Base-by-base conservation (phyloP, 2,329 filamentous ascomycete genomes). In the Arthrobotrys sinensis region DNA sequence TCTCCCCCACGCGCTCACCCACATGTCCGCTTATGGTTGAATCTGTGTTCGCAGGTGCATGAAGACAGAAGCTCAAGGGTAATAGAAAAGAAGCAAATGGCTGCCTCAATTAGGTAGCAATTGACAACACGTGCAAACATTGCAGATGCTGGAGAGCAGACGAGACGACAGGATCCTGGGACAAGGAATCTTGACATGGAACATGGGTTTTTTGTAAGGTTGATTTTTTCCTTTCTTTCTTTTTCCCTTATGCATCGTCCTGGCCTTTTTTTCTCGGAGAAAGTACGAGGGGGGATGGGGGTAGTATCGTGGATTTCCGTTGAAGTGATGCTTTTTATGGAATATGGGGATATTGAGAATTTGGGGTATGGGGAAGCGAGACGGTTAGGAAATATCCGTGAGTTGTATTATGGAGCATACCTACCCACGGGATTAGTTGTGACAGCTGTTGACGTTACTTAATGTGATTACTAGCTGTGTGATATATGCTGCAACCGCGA, bases 81-180 rank as follows among this genome's bases (percentile, higher is more conserved):
- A 64, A 45, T 55, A 43, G 40, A 19, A 28, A 65, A 45, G 46
- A 76, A 66, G 52, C 21, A 40, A 57, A 68, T 63, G 32, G 16
- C 48, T 67, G 57, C 43, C 72, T 69, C 72, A 32, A 76, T 69
- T 70, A 52, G 65, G 72, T 69, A 70, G 72, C 72, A 70, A 65
- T 57, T 64, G 57, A 76, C 72, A 76, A 65, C 65, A 65, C 55
- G 55, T 64, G 72, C 72, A 76, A 76, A 76, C 72, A 28, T 14
- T 69, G 72, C 71, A 76, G 64, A 14, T 76, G 16, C 46, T 55
- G 8, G 40, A 55, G 52, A 64, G 19, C 34, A 53, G 43, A 40
- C 34, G 52, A 62, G 50, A 66, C 52, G 38, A 62, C 16, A 62
- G 32, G 60, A 65, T 60, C 43, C 55, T 73, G 7, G 32, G 40